Base-by-base conservation (phyloP, 306 rosid species). In the Alnus glutinosa region DNA sequence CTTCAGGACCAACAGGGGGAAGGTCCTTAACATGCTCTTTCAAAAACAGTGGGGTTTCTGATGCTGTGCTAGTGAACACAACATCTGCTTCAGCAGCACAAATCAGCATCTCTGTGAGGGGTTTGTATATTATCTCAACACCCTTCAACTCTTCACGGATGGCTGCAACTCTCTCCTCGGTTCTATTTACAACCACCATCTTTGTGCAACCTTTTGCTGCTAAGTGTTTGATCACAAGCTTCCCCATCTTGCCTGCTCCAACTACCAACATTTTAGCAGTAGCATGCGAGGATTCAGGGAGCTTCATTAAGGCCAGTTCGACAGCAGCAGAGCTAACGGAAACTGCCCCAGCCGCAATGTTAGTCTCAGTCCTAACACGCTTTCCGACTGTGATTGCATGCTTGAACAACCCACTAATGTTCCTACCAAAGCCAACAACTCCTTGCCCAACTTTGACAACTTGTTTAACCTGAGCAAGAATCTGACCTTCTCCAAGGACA, bases 161-260 rank as follows among this genome's bases (percentile, higher is more conserved):
- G 32, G 91, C 91, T 49, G 88, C 84, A 77, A 96, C 98, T 87
- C 94, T 88, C 83, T 93, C 96, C 89, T 96, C 97, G 1, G 89
- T 83, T 77, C 99, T 87, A 82, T 96, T 96, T 75, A 93, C 97
- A 72, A 96, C 96, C 72, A 96, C 93, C 96, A 93, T 88, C 85
- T 80, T 89, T 73, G 81, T 85, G 81, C 98, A 91, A 70, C 99
- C 98, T 89, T 96, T 96, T 62, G 99, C 90, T 15, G 85, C 96
- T 91, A 93, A 88, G 84, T 95, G 98, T 81, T 95, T 95, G 81
- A 95, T 95, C 70, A 95, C 98, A 79, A 96, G 96, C 85, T 96
- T 96, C 66, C 98, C 99, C 99, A 96, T 96, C 89, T 96, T 96
- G 34, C 99, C 99, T 30, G 97, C 98, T 85, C 99, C 99, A 39